Base-by-base conservation (phyloP, 1,284 basidiomycete genomes). In the Rhodotorula sp. region DNA sequence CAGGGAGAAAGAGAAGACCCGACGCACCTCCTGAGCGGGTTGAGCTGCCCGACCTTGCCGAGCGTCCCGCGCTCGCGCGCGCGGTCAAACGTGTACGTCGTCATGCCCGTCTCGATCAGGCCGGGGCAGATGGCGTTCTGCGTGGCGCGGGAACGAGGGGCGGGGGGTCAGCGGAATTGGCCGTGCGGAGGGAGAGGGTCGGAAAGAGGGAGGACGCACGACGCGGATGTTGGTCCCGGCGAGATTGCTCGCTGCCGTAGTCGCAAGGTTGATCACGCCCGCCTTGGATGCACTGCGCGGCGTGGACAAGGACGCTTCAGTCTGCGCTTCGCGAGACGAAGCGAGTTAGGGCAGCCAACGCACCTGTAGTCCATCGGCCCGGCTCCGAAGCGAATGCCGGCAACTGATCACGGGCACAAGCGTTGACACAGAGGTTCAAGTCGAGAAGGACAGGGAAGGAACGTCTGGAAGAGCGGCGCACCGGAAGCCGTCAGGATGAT, bases 401-500 rank as follows among this genome's bases (percentile, higher is more conserved):
- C 93, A 70, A 92, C 92, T 89, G 58, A 8, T 23, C 2, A 21
- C 27, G 17, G 10, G 19, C 8, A 19, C 19, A 41, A 50, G 46
- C 19, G 16, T 1, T 21, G 10, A 21, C 19, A 10, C 3, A 9
- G 2, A 7, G 8, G 23, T 3, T 14, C 3, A 27, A 27, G 45
- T 58, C 19, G 7, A 2, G 14, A 34, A 44, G 0, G 27, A 23
- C 13, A 21, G 9, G 46, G 48, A 46, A 46, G 14, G 61, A 48
- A 50, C 7, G 25, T 9, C 27, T 41, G 44, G 61, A 44, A 9
- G 19, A 8, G 50, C n/a, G 63, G 81, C 86, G 58, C 76, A 90
- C 91, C 84, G 12, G 93, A 95, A 7, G 94, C 92, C 16, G 94
- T 97, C 80, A 97, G 81, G 74, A 97, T 89, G 77, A 97, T 92